These are phyloP conservation scores for Anisodus tanguticus DNA, from an alignment of 257 asterid genomes.

Conservation along the genomic window DNA sequence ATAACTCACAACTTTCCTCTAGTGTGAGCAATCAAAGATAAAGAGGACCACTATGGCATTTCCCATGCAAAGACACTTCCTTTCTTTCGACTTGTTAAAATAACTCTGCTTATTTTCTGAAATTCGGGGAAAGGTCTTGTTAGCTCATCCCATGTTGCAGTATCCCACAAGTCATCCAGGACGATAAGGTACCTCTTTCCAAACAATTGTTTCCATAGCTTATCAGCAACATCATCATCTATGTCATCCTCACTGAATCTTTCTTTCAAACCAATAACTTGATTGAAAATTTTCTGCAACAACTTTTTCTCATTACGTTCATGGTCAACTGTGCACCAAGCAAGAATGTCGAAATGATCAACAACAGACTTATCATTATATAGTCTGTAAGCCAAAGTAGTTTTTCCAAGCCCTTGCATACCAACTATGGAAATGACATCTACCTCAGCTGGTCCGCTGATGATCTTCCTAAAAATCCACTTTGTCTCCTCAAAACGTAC, in stretches of 20 bases:
- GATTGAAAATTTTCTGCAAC: constrained; percentile 12
- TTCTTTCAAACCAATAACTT: background rate
- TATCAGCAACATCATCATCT: background rate
- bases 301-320: background rate
- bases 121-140: constrained; percentile 19
- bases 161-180: constrained; percentile 38
- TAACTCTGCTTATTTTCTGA: constrained; percentile 25
- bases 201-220: background rate
- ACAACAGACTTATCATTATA: background rate
- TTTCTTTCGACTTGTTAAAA: constrained; percentile 24
- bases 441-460: background rate
- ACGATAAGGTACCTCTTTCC: constrained; percentile 33
- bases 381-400: background rate
- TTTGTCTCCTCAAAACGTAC: constrained; percentile 7
- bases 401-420: constrained; percentile 8
- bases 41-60: background rate
- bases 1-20: constrained; percentile 34
- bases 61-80: constrained; percentile 24
- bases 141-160: constrained; percentile 29
- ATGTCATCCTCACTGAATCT: background rate
- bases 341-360: constrained; percentile 21
- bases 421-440: constrained; percentile 19
- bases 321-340: constrained; percentile 26
- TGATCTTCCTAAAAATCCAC: background rate
- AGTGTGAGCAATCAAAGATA: background rate